Evolutionary conservation across 2,329 filamentous ascomycete genomes (phyloP).

Genomic region (Dactylellina haptotyla): DNA sequence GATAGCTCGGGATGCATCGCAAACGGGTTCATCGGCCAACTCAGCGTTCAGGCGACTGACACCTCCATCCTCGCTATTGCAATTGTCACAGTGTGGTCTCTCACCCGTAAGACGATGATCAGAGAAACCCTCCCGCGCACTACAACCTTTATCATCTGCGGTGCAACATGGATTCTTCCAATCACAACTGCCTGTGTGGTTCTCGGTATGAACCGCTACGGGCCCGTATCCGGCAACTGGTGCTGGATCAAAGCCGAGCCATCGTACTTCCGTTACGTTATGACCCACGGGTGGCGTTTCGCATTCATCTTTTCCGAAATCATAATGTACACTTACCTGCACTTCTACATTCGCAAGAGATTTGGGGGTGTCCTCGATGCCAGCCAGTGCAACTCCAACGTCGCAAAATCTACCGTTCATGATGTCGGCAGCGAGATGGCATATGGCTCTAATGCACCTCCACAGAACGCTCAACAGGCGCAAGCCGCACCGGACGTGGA

Average conservation of each 20-base stretch:
- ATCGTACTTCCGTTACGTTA: slow-evolving; percentile 63
- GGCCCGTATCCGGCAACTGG: slow-evolving; percentile 65
- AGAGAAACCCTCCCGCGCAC: slow-evolving; percentile 32
- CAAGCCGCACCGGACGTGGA: slow-evolving; percentile 8
- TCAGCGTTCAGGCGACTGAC: slow-evolving; percentile 64
- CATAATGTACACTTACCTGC: slow-evolving; percentile 63
- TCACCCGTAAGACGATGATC: slow-evolving; percentile 59
- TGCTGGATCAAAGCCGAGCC: slow-evolving; percentile 64
- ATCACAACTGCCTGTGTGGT: slow-evolving; percentile 61
- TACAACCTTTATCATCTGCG: slow-evolving; percentile 59
- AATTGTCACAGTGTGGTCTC: slow-evolving; percentile 63
- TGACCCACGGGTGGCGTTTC: slow-evolving; percentile 65
- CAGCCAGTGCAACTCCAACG: slow-evolving; percentile 17
- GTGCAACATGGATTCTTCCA: slow-evolving; percentile 62
- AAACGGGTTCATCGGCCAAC: slow-evolving; percentile 65
- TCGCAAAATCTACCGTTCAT: slow-evolving; percentile 22
- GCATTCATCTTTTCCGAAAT: slow-evolving; percentile 63
- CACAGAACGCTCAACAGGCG: background rate
- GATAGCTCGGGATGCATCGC: slow-evolving; percentile 61
- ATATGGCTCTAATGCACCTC: background rate
- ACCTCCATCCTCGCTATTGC: slow-evolving; percentile 64
- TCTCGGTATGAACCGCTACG: slow-evolving; percentile 59
- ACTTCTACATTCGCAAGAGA: slow-evolving; percentile 57
- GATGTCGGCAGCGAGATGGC: slow-evolving; percentile 8
- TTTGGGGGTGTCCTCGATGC: slow-evolving; percentile 41